phyloP scores from a whole-genome alignment of 2,329 filamentous ascomycete genomes.

The Cercospora sp. region DNA sequence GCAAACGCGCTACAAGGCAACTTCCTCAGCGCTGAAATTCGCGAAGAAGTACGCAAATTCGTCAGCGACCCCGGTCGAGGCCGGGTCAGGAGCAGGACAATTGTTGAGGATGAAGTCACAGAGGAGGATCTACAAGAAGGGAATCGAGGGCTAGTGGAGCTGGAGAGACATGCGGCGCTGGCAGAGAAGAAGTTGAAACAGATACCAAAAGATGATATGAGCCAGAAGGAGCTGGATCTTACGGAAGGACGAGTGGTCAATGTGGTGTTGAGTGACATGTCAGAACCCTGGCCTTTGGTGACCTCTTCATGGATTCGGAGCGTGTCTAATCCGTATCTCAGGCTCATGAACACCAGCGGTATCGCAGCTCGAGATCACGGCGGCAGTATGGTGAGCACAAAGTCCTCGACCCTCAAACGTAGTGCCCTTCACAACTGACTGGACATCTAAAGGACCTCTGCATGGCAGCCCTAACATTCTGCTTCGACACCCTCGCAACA shows the following conservation, averaged over 20 bases:
- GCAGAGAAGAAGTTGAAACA: conserved; percentile 13
- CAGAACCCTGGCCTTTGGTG: conserved; percentile 86
- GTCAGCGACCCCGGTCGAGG: conserved; percentile 65
- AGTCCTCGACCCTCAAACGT: too few species aligned
- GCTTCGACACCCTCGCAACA: conserved; percentile 74
- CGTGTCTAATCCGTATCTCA: conserved; percentile 92
- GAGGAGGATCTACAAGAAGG: conserved; percentile 45
- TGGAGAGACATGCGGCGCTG: conserved; percentile 53
- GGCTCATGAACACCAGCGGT: conserved; percentile 99
- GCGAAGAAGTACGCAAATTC: conserved; percentile 73
- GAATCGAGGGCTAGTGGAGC: conserved; percentile 64
- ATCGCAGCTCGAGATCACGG: conserved; percentile 83
- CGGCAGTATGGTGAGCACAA: conserved; percentile 78
- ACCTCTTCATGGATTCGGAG: conserved; percentile 78
- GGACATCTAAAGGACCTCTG: conserved; percentile 86
- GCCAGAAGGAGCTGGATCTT: conserved; percentile 30
- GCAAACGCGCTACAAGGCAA: conserved; percentile 96
- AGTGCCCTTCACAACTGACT: too few species aligned
- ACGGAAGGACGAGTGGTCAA: conserved; percentile 66
- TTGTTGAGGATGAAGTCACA: conserved; percentile 34
- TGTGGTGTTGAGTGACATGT: conserved; percentile 98
- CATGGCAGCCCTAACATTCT: conserved; percentile 78
- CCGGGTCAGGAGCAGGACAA: conserved; percentile 41
- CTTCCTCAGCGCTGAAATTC: conserved; percentile 75
- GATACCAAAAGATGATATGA: conserved; percentile 20